These are phyloP conservation scores for Salinomyces thailandicus DNA, from an alignment of 2,329 filamentous ascomycete species.

Conservation along the genomic window DNA sequence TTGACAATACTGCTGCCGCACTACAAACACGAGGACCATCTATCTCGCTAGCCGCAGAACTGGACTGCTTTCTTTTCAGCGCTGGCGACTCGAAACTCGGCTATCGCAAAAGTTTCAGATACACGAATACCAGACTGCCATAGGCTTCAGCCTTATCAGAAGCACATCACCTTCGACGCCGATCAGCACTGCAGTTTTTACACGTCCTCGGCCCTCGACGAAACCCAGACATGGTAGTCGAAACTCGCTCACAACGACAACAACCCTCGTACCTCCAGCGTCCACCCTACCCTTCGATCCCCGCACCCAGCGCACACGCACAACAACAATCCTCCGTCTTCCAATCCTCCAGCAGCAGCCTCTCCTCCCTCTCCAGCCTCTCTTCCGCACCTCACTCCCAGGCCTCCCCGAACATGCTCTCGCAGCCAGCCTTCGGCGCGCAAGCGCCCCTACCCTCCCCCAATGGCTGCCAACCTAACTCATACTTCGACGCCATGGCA, in stretches of 20 bases:
- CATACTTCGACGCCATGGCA: conserved; percentile 26
- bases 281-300: conserved; percentile 27
- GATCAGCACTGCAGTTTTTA: too few relatives aligned
- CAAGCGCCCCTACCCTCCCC: conserved; percentile 21
- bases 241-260: conserved; percentile 15
- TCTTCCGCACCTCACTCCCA: conserved; percentile 11
- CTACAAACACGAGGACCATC: too few relatives aligned
- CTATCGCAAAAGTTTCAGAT: too few relatives aligned
- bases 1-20: too few relatives aligned
- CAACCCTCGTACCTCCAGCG: conserved; percentile 19
- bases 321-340: conserved; percentile 26
- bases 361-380: conserved; percentile 28
- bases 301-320: conserved; percentile 17
- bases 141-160: too few relatives aligned
- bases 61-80: too few relatives aligned
- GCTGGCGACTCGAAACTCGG: too few relatives aligned
- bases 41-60: too few relatives aligned
- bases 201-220: background rate
- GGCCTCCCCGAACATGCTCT: background rate
- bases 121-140: too few relatives aligned
- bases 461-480: conserved; percentile 24
- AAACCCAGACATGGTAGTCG: conserved; percentile 8
- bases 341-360: conserved; percentile 33
- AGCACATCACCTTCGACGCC: too few relatives aligned
- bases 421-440: background rate